These are phyloP conservation scores for Sporothrix sp. DNA, from an alignment of 2,329 filamentous ascomycete species.

Conservation along the genomic window DNA sequence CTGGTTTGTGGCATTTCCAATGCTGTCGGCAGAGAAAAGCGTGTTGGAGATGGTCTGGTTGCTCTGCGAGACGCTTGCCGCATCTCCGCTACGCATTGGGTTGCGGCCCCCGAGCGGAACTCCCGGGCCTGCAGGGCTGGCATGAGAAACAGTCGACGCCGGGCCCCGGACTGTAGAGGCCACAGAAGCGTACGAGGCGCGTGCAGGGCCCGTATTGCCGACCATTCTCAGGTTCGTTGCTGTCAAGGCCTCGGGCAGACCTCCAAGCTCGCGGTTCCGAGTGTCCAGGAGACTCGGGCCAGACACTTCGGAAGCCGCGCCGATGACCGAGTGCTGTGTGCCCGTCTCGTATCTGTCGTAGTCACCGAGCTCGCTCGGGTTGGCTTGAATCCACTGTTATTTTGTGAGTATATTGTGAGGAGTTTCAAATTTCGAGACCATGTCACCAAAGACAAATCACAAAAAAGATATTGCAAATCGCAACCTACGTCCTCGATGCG, in stretches of 20 bases:
- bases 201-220: neutral
- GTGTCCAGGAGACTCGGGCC: slow-evolving; percentile 11
- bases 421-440: no score
- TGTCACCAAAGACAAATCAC: no score
- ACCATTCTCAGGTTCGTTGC: slow-evolving; percentile 11
- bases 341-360: slow-evolving; percentile 9
- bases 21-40: neutral
- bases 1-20: neutral
- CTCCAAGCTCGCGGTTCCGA: neutral
- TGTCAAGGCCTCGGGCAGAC: slow-evolving; percentile 15
- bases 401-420: neutral
- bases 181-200: neutral
- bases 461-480: no score
- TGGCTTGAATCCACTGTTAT: slow-evolving; percentile 17
- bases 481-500: slow-evolving; percentile 10
- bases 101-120: neutral
- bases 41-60: neutral
- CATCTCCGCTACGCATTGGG: neutral
- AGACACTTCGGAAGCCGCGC: slow-evolving; percentile 4
- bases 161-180: neutral
- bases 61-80: neutral
- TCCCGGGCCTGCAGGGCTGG: neutral
- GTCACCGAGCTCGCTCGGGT: slow-evolving; percentile 15
- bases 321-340: slow-evolving; percentile 7
- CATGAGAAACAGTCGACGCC: neutral